Conservation (phyloP, 768 basidiomycete genomes). For the Guyanaporus albipodus region DNA sequence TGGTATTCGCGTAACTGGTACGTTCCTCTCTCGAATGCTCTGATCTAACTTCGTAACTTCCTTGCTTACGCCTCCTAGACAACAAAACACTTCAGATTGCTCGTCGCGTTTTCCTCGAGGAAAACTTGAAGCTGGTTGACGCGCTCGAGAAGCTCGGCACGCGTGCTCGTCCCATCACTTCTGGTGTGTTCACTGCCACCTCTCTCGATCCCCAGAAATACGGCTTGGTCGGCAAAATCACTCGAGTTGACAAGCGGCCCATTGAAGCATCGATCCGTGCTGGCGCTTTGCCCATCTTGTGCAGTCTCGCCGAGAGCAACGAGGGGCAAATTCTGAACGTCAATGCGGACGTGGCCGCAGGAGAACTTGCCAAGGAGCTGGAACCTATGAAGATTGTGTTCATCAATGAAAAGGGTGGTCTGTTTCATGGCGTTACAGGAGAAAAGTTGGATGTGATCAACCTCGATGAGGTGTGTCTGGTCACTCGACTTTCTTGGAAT, state of each 20-base stretch:
- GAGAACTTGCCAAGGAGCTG: constrained; percentile 95
- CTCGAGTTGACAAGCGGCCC: constrained; percentile 90
- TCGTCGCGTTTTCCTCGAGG: constrained; percentile 93
- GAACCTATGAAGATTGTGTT: constrained; percentile 99
- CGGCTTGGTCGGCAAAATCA: constrained; percentile 93
- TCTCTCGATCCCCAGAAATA: constrained; percentile 95
- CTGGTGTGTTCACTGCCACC: constrained; percentile 96
- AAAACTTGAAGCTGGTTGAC: constrained; percentile 91
- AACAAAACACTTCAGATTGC: constrained; percentile 93
- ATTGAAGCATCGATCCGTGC: constrained; percentile 96
- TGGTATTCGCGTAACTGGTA: constrained; percentile 94
- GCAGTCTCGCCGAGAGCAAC: constrained; percentile 87
- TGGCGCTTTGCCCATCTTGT: constrained; percentile 93
- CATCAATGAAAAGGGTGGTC: constrained; percentile 95
- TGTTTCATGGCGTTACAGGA: constrained; percentile 96
- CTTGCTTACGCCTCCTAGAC: constrained; percentile 43
- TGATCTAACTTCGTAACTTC: neutral
- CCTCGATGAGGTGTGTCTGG: constrained; percentile 74
- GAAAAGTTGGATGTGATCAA: constrained; percentile 97
- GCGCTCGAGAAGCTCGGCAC: constrained; percentile 94
- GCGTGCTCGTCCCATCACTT: constrained; percentile 95
- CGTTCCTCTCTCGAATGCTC: constrained; percentile 21
- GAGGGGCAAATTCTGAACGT: constrained; percentile 99
- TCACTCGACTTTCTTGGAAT: neutral
- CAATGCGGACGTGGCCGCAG: constrained; percentile 97